Base-by-base conservation (phyloP, 176 grass and related monocot genomes). In the Musa acuminata region DNA sequence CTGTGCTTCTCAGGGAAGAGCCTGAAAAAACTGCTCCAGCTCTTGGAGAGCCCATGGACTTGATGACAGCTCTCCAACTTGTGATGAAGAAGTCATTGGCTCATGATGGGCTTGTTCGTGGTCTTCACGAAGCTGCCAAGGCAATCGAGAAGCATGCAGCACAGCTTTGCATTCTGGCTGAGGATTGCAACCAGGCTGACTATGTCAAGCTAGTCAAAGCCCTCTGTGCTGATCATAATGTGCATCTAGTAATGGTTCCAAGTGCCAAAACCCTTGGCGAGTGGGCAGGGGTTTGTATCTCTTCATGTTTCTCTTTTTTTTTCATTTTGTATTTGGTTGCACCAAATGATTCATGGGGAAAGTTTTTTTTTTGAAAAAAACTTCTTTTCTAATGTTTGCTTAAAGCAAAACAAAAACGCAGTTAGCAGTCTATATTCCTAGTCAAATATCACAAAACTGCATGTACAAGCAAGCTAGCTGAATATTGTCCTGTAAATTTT, bases 131-230 rank as follows among this genome's bases (percentile, higher is more conserved):
- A 75, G 84, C 66, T 19, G 83, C 83, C 5, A 88, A 92, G 52
- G 83, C 82, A 52, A 87, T 92, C 24, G 82, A 89, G 78, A 89
- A 92, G 78, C 90, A 92, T 73, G 72, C 55, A 0, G 84, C 90
- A 27, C 90, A 92, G 75, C 72, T 89, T 62, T 92, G 90, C 58
- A 81, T 89, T 64, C 79, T 89, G n/a, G 90, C 86, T 53, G 90
- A 89, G 60, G 86, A 92, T 68, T 92, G 86, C 67, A 86, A 92
- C 80, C 89, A 92, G 73, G 83, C 89, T 55, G 89, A 92, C 69
- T 92, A 89, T 16, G 81, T 89, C 24, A 92, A 89, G 79, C 79
- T 92, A 12, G 81, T 92, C 20, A 92, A 92, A 72, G 86, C 86
- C 17, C 84, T 92, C 3, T 92, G 86, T 7, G 81, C 72, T 53